Evolutionary conservation across 805 yeast genomes (phyloP), one percentile per base, ranked within the genome.

Genomic region (Yarrowia sp.): DNA sequence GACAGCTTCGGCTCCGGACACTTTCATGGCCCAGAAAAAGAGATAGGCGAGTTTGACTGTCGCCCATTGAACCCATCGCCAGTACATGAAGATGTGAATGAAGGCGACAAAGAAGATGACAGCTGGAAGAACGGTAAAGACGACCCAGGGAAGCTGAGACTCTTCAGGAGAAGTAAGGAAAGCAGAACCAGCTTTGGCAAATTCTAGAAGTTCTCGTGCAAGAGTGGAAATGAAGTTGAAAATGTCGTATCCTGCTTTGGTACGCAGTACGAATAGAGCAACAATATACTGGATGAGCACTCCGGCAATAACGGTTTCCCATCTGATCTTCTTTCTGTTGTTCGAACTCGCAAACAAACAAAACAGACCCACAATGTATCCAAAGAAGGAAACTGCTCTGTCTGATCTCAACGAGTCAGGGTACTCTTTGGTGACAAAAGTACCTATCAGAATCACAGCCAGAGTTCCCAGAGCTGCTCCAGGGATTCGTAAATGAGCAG

Each of bases 1-100:
- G 58, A 86, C 85, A 36, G 89, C 85, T 74, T 86, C 90, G 65
- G 89, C 88, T 73, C 89, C 90, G 38, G 86, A 81, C 22, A 85
- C 83, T 70, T 81, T 78, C 80, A 86, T 81, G 41, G 85, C 75
- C 88, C 88, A 86, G 79, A 83, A 85, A 79, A 87, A 86, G 71
- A 86, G 82, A 72, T 77, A 76, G 16, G 88, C 86, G 71, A 85
- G 84, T 75, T 86, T 87, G 53, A 81, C 81, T 66, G 86, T 81
- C 56, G 78, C 78, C 89, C 89, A 87, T 74, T 87, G 90, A 63
- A 86, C 79, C 40, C 83, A 78, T 15, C 89, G 88, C 75, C 80
- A 83, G 77, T 86, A 85, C 77, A 82, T 85, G 82, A 85, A 83
- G 65, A 86, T 82, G 73, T 86, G 88, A 48, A 86, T 83, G 70